These are phyloP conservation scores for Phytophthora ohioensis DNA, from an alignment of 352 stramenopile genomes.

Conservation along the genomic window DNA sequence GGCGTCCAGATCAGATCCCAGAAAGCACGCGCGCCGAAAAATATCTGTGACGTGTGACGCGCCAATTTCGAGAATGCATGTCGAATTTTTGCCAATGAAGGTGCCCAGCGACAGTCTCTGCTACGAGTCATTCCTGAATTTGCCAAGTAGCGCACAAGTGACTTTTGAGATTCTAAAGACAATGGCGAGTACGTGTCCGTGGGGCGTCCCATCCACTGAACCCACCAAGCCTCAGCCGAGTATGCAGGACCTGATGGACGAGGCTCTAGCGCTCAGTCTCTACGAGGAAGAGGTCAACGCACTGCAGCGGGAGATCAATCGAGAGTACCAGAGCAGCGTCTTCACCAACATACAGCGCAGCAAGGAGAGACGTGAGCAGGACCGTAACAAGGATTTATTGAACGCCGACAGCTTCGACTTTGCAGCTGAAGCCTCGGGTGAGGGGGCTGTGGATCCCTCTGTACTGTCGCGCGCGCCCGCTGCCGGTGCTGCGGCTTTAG, in stretches of 20 bases:
- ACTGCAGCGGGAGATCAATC: slow-evolving; percentile 50
- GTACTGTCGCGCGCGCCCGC: slow-evolving; percentile 37
- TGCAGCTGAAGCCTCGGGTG: slow-evolving; percentile 20
- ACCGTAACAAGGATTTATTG: slow-evolving; percentile 46
- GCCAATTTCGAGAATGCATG: slow-evolving; percentile 13
- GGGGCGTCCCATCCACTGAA: slow-evolving; percentile 18
- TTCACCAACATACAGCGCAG: slow-evolving; percentile 49
- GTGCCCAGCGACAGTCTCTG: slow-evolving; percentile 1
- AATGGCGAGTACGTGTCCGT: slow-evolving; percentile 42
- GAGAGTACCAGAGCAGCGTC: slow-evolving; percentile 44
- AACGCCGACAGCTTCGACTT: slow-evolving; percentile 54
- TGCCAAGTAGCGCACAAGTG: slow-evolving; percentile 1
- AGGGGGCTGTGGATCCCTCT: slow-evolving; percentile 14
- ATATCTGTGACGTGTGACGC: slow-evolving; percentile 12
- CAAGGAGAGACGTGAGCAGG: slow-evolving; percentile 44
- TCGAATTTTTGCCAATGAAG: slow-evolving; percentile 20
- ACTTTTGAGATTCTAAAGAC: not conserved
- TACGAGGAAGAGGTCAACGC: slow-evolving; percentile 67
- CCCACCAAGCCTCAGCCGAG: slow-evolving; percentile 32
- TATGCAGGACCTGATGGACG: slow-evolving; percentile 80
- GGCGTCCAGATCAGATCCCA: slow-evolving; percentile 14
- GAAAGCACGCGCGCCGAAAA: not conserved
- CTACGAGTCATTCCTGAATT: slow-evolving; percentile 35
- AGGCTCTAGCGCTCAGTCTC: slow-evolving; percentile 66
- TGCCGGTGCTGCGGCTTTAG: slow-evolving; percentile 26